Evolutionary conservation across 768 basidiomycete genomes (phyloP).

Genomic region (Lyophyllum decastes): DNA sequence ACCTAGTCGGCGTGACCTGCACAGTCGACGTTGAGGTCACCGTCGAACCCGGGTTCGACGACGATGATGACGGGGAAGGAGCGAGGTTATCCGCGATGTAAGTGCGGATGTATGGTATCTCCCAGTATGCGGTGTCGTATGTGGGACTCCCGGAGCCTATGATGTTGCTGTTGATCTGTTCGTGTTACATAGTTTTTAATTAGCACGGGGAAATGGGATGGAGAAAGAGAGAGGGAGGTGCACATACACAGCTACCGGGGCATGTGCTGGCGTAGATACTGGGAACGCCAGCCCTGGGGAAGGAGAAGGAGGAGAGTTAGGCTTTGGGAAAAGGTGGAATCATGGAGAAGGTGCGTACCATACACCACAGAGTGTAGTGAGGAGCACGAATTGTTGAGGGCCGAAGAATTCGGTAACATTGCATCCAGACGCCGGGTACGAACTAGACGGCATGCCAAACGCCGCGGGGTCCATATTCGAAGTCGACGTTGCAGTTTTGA

Average conservation of each 20-base stretch:
- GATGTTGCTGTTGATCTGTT: slow-evolving; percentile 42
- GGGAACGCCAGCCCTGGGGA: slow-evolving; percentile 44
- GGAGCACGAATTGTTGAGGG: slow-evolving; percentile 65
- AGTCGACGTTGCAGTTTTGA: slow-evolving; percentile 34
- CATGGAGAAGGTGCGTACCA: slow-evolving; percentile 26
- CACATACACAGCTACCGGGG: slow-evolving; percentile 40
- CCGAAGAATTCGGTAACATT: slow-evolving; percentile 55
- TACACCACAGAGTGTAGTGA: slow-evolving; percentile 66
- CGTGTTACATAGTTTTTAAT: neutral
- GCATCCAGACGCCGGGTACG: slow-evolving; percentile 60
- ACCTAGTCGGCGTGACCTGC: neutral
- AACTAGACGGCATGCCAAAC: slow-evolving; percentile 64
- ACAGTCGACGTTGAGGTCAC: neutral
- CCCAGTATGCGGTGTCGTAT: slow-evolving; percentile 58
- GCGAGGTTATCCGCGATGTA: slow-evolving; percentile 40
- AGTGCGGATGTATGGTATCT: slow-evolving; percentile 58
- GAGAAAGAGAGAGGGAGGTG: neutral
- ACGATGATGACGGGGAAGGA: neutral
- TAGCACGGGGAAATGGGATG: neutral
- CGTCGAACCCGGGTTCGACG: neutral
- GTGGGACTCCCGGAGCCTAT: slow-evolving; percentile 45
- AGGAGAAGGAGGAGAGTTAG: neutral
- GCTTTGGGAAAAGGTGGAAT: neutral
- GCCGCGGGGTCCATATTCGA: slow-evolving; percentile 41
- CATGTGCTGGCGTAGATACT: slow-evolving; percentile 44